Evolutionary conservation across 208 protist genomes (phyloP).

Genomic region (Plasmodiophora brassicae): DNA sequence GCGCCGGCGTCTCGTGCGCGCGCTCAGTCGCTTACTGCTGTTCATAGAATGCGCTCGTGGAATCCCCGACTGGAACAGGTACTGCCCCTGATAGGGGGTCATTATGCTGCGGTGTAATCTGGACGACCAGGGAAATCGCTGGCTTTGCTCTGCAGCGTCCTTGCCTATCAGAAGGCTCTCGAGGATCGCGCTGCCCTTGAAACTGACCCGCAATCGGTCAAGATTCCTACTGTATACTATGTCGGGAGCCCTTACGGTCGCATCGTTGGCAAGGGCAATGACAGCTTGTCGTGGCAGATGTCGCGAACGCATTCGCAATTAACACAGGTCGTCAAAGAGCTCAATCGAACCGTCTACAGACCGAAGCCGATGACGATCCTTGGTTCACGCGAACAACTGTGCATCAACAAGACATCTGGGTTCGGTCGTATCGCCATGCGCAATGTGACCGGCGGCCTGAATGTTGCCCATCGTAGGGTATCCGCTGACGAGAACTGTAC

Average conservation of each 20-base stretch:
- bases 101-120: neutral
- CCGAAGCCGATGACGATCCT: slow-evolving; percentile 22
- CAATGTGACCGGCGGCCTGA: neutral
- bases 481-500: neutral
- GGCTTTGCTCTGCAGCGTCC: neutral
- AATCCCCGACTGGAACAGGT: slow-evolving; percentile 11
- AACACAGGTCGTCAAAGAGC: neutral
- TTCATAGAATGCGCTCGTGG: slow-evolving; percentile 3
- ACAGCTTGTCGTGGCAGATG: neutral
- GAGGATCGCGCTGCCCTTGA: too few relatives aligned
- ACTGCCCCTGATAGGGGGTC: neutral
- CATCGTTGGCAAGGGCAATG: too few relatives aligned
- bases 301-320: neutral
- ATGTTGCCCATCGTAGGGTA: neutral
- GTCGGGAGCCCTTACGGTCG: too few relatives aligned
- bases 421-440: neutral
- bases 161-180: neutral
- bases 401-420: neutral
- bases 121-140: neutral
- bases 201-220: neutral
- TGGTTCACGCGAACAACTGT: slow-evolving; percentile 2
- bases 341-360: neutral
- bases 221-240: slow-evolving; percentile 9
- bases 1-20: neutral
- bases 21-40: neutral